Evolutionary conservation across 2,329 filamentous ascomycete genomes (phyloP), one percentile per base, ranked within the genome.

Genomic region (Fusarium redolens): DNA sequence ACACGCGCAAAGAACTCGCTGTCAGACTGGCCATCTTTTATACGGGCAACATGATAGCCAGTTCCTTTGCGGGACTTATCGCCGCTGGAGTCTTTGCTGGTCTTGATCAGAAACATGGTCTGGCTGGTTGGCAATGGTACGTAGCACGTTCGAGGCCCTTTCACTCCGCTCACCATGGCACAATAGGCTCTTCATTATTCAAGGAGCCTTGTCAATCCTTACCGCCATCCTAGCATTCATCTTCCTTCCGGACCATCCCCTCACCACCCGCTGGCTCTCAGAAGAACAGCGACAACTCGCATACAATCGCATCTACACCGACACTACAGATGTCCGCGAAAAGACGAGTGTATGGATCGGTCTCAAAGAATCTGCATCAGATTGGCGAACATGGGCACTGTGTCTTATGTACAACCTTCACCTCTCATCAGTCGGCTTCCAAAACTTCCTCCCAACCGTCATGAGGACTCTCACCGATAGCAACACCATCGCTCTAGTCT

Each of bases 1-100:
- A 89, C 74, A 88, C 86, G 0, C 82, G 85, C 28, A 85, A 87
- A 67, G 83, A 85, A 73, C 74, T 86, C 15, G 79, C 81, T 30
- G 75, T 81, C 9, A 78, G 84, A 43, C 81, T 85, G 4, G 82
- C 84, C 1, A 82, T 85, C 31, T 79, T 86, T 2, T 86, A 86
- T 60, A 80, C 84, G 0, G 83, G 83, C 2, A 81, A 79, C 12
- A 79, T 81, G 65, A 56, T 81, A 22, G 78, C 80, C 0, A 80
- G 78, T 6, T 81, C 82, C 5, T 85, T 86, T 57, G 81, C 82
- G 0, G 84, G 85, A 7, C 79, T 86, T 7, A 83, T 86, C 41
- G 84, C 83, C 6, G 81, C 83, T 0, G 84, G 80, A 5, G 81
- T 83, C 7, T 85, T 85, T 61, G 78, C 73, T 18, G 76, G 71